Base-by-base conservation (phyloP, 148 eudicot species). In the Pharnaceum exiguum region DNA sequence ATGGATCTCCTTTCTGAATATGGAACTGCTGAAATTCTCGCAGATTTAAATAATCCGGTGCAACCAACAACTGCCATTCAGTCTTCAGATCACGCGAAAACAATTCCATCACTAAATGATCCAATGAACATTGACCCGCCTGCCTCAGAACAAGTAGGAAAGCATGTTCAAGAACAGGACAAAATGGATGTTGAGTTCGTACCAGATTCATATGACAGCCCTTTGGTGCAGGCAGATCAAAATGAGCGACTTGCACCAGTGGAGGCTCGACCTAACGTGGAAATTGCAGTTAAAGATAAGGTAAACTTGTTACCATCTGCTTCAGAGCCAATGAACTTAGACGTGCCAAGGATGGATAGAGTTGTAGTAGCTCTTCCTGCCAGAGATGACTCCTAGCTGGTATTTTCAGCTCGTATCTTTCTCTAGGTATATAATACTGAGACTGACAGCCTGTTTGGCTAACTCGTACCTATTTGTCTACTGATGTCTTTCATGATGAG, bases 1-100 rank as follows among this genome's bases (percentile, higher is more conserved):
- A 85, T 85, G 91, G 96, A 88, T 72, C 83, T 88, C 51, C 84
- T 93, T 32, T 88, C 99, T n/a, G 98, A 93, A 71, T 85, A 93
- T 48, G 81, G 69, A 26, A 51, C 59, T 55, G 39, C 76, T 2
- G 82, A 79, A 63, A 66, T 66, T 28, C 62, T 26, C 39, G 38
- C 33, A 0, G 75, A 69, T 40, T 69, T 22, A 47, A 63, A 64
- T 25, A 63, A 51, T 26, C 48, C 71, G 37, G 50, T 43, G 21
- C 68, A 23, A 10, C 54, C 69, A 38, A 11, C 58, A 45, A 35
- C 53, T 1, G 19, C 76, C 7, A 12, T 38, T 3, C 68, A 60
- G 27, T 48, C 59, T 52, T 45, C 39, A 43, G 82, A 51, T 35
- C 62, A 29, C 53, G 47, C 13, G 57, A 72, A 53, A 42, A 19